Percentiles rank a stretch among this genome's conserved stretches.
Evolutionary conservation across 495 filamentous ascomycete genomes (phyloP).

Genomic region (Penicillium manginii): DNA sequence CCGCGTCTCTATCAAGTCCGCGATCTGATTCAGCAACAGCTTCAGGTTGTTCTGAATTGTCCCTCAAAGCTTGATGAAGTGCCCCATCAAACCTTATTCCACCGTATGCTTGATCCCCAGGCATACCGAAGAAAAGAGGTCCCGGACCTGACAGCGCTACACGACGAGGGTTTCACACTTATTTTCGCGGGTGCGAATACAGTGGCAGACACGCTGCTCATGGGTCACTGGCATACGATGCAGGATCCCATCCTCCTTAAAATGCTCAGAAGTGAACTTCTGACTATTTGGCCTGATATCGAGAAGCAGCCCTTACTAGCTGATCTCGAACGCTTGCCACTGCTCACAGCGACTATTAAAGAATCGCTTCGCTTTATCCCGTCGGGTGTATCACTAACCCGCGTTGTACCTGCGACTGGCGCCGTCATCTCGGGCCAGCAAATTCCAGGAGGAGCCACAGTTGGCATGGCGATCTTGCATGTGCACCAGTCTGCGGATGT

Average conservation of each 20-base stretch:
- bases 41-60: conserved; percentile 7
- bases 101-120: conserved; percentile 10
- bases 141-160: not conserved
- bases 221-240: conserved; percentile 13
- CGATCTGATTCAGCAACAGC: conserved; percentile 10
- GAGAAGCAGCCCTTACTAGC: not conserved
- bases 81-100: conserved; percentile 9
- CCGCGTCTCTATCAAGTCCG: conserved; percentile 10
- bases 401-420: not conserved
- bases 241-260: conserved; percentile 1
- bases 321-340: conserved; percentile 5
- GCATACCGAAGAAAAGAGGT: conserved; percentile 9
- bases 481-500: not conserved
- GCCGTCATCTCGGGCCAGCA: conserved; percentile 2
- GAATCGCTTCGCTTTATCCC: conserved; percentile 1
- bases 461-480: not conserved
- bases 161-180: conserved; percentile 12
- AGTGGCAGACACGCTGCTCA: conserved; percentile 9
- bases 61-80: conserved; percentile 6
- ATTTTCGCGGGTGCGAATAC: conserved; percentile 12
- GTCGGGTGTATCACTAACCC: not conserved
- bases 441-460: not conserved
- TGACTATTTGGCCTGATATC: conserved; percentile 6
- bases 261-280: not conserved
- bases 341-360: conserved; percentile 1